Evolutionary conservation across 2,329 filamentous ascomycete species (phyloP).

Genomic region (Ophiostoma piceae): DNA sequence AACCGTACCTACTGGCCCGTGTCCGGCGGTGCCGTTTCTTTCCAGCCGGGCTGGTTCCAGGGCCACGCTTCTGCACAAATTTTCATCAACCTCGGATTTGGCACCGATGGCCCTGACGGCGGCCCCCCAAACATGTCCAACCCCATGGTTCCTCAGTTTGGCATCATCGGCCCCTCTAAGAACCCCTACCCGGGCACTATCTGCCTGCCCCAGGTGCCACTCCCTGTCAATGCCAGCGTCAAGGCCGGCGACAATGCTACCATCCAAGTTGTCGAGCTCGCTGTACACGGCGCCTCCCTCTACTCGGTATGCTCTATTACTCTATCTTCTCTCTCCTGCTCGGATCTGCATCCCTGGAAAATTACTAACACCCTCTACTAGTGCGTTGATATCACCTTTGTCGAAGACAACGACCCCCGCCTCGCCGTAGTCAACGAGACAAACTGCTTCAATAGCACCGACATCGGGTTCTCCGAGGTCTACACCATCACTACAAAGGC

Average conservation of each 20-base stretch:
- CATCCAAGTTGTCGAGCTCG: slow-evolving; percentile 79
- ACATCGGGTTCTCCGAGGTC: slow-evolving; percentile 70
- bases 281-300: slow-evolving; percentile 74
- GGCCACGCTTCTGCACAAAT: slow-evolving; percentile 78
- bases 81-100: slow-evolving; percentile 88
- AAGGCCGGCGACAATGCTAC: slow-evolving; percentile 83
- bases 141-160: slow-evolving; percentile 72
- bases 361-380: slow-evolving; percentile 36
- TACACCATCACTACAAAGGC: slow-evolving; percentile 60
- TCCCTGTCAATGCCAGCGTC: slow-evolving; percentile 66
- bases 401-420: slow-evolving; percentile 62
- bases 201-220: slow-evolving; percentile 81
- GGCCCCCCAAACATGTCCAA: slow-evolving; percentile 83
- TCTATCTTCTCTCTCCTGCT: neutral
- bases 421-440: slow-evolving; percentile 67
- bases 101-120: slow-evolving; percentile 56
- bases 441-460: slow-evolving; percentile 84
- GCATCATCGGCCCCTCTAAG: slow-evolving; percentile 75
- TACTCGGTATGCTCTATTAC: slow-evolving; percentile 57
- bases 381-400: slow-evolving; percentile 95
- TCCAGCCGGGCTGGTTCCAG: slow-evolving; percentile 95
- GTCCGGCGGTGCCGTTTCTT: slow-evolving; percentile 74
- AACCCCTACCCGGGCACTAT: slow-evolving; percentile 81
- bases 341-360: neutral
- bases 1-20: slow-evolving; percentile 94